Evolutionary conservation across 257 asterid species (phyloP).

Genomic region (Fraxinus pennsylvanica): DNA sequence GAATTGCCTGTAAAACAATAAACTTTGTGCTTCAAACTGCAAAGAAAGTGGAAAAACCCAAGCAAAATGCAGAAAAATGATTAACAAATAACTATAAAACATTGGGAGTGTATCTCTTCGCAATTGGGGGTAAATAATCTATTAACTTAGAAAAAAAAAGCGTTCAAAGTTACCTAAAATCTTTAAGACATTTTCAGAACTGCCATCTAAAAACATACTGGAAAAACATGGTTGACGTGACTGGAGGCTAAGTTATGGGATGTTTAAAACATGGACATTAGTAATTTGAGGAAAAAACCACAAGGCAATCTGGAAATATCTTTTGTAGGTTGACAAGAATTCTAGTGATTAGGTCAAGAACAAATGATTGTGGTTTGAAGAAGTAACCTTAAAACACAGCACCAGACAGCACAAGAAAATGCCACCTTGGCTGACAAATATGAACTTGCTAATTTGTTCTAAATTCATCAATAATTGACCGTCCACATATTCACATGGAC

Average conservation of each 20-base stretch:
- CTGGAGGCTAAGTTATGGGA: too few relatives aligned
- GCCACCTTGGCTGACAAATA: not conserved
- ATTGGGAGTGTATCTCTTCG: not conserved
- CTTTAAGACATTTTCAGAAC: not conserved
- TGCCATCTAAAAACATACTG: not conserved
- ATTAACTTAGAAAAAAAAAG: not conserved
- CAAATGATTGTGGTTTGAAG: not conserved
- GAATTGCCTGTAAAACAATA: not conserved
- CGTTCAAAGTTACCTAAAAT: not conserved
- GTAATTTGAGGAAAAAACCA: not conserved
- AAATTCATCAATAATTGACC: not conserved
- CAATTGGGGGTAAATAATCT: not conserved
- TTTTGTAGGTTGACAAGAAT: not conserved
- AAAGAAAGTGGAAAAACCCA: not conserved
- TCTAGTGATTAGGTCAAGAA: not conserved
- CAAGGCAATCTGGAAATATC: not conserved
- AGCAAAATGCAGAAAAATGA: not conserved
- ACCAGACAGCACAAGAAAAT: not conserved
- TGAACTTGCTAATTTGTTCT: not conserved
- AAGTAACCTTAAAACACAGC: not conserved
- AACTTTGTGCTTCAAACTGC: not conserved
- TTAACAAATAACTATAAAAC: not conserved
- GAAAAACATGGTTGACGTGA: not conserved
- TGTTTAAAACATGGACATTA: not conserved
- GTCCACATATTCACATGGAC: not conserved